Conservation (phyloP, 176 grass and related monocot genomes). For the Aegilops sharonensis region DNA sequence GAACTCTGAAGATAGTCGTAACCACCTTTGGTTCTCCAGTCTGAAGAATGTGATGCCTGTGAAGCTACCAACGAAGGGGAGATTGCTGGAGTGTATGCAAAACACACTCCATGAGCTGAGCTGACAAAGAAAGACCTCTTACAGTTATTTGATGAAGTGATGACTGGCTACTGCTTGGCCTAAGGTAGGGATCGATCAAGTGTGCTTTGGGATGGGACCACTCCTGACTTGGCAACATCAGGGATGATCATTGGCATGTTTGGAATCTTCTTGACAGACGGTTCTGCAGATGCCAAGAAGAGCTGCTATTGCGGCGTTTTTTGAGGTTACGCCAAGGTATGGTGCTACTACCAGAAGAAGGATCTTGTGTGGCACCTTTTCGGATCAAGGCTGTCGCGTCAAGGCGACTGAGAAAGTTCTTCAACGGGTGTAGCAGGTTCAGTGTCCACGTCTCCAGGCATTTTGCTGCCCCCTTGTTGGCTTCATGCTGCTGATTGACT, state of each 20-base stretch:
- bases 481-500: background rate
- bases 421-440: slow-evolving; percentile 20
- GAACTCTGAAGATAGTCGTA: background rate
- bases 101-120: background rate
- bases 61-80: slow-evolving; percentile 15
- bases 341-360: background rate
- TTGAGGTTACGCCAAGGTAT: background rate
- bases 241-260: slow-evolving; percentile 57
- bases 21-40: background rate
- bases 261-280: slow-evolving; percentile 34
- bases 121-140: background rate
- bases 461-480: background rate
- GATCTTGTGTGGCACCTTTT: background rate
- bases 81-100: slow-evolving; percentile 25
- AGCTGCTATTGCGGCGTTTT: background rate
- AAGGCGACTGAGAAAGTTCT: background rate
- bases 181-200: background rate
- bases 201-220: slow-evolving; percentile 28
- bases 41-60: background rate
- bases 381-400: background rate
- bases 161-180: background rate
- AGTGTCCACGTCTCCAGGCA: background rate
- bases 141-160: background rate
- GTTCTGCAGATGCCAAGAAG: slow-evolving; percentile 34
- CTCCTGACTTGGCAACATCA: slow-evolving; percentile 49